Base-by-base conservation (phyloP, 2,329 filamentous ascomycete species). In the Pyricularia sp. region DNA sequence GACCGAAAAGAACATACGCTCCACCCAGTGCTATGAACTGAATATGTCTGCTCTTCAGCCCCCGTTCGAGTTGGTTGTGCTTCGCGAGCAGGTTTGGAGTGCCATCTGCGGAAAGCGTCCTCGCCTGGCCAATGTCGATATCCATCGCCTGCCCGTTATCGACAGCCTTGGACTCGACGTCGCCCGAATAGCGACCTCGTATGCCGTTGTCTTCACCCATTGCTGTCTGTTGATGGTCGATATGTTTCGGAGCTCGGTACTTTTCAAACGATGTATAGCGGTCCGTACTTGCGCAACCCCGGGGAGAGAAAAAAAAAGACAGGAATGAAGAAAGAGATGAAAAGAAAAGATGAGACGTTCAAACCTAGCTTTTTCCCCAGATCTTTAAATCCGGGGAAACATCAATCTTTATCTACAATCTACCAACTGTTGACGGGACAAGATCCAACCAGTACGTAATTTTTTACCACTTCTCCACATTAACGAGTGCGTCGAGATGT, bases 21-120 rank as follows among this genome's bases (percentile, higher is more conserved):
- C 65, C 65, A 70, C 74, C 74, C 53, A 76, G 72, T 55, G 74
- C 74, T 49, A 76, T 71, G 67, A 76, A 75, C 67, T 75, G 74
- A 24, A 76, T 68, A 62, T 76, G 74, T 68, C 72, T 69, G 60
- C 70, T 72, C 60, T 67, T 68, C 4, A 76, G 69, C 49, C 71
- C 71, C 30, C 74, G 72, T 55, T 75, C 67, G 22, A 76, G 70
- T 68, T 73, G 68, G 66, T 71, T 71, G 12, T 72, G 69, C 66
- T 69, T 72, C 31, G 70, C 65, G 63, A 73, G 70, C 66, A 73
- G 67, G 68, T 72, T 70, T 22, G 69, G 63, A 9, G 64, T 65
- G 44, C 64, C 64, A 49, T 65, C 64, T 44, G 64, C 26, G 30
- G 55, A 35, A 30, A 64, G 4, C 53, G 31, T 24, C 22, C 64